These are phyloP conservation scores for Gamarada debralockiae DNA, from an alignment of 495 filamentous ascomycete genomes.

Conservation along the genomic window DNA sequence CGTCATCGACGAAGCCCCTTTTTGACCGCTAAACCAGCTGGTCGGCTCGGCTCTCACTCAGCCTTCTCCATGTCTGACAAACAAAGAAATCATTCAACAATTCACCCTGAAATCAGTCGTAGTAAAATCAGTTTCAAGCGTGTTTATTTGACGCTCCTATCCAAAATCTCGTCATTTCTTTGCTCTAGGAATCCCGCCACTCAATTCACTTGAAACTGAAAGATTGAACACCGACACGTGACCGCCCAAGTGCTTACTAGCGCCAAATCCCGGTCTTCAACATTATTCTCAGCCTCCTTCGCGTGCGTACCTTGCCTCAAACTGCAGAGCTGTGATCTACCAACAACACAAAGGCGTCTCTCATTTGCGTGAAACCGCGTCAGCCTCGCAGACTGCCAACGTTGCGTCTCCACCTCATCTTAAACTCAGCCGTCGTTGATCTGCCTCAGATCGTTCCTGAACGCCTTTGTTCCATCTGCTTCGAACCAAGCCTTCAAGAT, in stretches of 20 bases:
- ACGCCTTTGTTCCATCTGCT: background rate
- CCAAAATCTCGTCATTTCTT: too few relatives aligned
- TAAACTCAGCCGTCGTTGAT: background rate
- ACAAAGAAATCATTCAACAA: too few relatives aligned
- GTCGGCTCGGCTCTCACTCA: too few relatives aligned
- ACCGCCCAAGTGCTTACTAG: background rate
- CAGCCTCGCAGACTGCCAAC: conserved; percentile 19
- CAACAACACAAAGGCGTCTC: background rate
- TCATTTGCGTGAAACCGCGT: background rate
- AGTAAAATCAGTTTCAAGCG: too few relatives aligned
- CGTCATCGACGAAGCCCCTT: too few relatives aligned
- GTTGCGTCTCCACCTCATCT: background rate
- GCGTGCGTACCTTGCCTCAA: background rate
- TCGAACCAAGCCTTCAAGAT: conserved; percentile 32
- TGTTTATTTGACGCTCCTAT: too few relatives aligned
- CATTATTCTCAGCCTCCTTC: background rate
- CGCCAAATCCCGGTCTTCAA: background rate
- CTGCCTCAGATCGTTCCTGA: conserved; percentile 1
- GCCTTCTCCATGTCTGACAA: too few relatives aligned
- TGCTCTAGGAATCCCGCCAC: too few relatives aligned
- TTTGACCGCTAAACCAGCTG: too few relatives aligned
- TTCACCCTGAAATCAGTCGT: too few relatives aligned
- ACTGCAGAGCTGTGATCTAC: background rate
- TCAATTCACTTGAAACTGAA: too few relatives aligned
- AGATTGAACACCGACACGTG: too few relatives aligned